Evolutionary conservation across 768 basidiomycete species (phyloP), one percentile per base, ranked within the genome.

Genomic region (Russula brevipes): DNA sequence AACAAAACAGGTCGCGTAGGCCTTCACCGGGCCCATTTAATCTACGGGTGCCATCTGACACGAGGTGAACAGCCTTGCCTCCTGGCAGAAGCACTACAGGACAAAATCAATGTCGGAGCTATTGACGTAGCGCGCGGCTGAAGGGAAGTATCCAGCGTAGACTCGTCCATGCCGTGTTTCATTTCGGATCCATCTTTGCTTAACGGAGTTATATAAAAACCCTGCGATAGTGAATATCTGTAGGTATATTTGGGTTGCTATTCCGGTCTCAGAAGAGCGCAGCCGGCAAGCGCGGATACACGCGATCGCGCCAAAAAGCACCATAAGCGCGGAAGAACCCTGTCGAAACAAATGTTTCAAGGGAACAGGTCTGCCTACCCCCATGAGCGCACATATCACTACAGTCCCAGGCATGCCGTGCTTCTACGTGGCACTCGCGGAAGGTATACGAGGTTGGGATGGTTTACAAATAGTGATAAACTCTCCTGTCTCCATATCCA

Each of bases 201-300:
- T 47, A 41, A 49, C 60, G 60, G 60, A 47, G 60, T 60, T 35
- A 58, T n/a, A 45, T 35, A 56, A 42, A n/a, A 35, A 44, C 12
- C 53, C 54, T 49, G n/a, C 33, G 46, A 33, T 41, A 30, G 57
- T 42, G 38, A 46, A 35, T 47, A 47, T 24, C 38, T 49, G 46
- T 11, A 42, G 19, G 35, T 31, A 5, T 57, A n/a, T 54, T 54
- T 10, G 17, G 36, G 39, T 54, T 31, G 30, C 6, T 33, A 51
- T 14, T 33, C n/a, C 30, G 11, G 30, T 41, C 51, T 62, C 42
- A 35, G n/a, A 49, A 47, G 47, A 33, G 33, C n/a, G 10, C 38
- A 36, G 24, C 55, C 61, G 61, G 56, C 36, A 57, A 51, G 5
- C 56, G 39, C 56, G 56, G 56, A 57, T 12, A 35, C 17, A 44